These are phyloP conservation scores for Eucommia ulmoides DNA, from an alignment of 257 asterid species.

Conservation along the genomic window DNA sequence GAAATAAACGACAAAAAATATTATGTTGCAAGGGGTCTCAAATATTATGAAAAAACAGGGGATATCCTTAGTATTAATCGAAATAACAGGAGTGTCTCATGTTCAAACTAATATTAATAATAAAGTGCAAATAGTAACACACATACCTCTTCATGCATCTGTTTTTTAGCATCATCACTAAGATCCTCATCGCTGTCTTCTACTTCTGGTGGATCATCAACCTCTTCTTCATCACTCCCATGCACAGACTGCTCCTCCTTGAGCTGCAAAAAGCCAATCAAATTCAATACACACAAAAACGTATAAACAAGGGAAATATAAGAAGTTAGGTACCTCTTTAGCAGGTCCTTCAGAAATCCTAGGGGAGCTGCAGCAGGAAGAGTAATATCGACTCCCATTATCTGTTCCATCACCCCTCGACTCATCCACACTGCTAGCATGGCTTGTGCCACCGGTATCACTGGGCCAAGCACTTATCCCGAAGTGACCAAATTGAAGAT, in stretches of 20 bases:
- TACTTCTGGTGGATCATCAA: constrained; percentile 59
- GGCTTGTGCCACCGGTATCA: constrained; percentile 88
- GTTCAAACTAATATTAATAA: no score
- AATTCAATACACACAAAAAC: neutral
- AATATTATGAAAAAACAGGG: no score
- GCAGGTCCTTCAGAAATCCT: constrained; percentile 69
- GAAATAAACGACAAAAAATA: no score
- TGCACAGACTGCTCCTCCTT: constrained; percentile 86
- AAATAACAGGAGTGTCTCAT: no score
- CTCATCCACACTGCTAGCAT: constrained; percentile 82
- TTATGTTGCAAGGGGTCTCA: no score
- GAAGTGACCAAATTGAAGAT: constrained; percentile 88
- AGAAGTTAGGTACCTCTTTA: constrained; percentile 51
- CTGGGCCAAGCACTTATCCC: constrained; percentile 94
- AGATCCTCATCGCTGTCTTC: constrained; percentile 91
- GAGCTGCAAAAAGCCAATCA: constrained; percentile 44
- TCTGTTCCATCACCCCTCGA: constrained; percentile 78
- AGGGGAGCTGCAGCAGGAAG: constrained; percentile 98
- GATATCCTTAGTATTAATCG: no score
- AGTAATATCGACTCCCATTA: constrained; percentile 64
- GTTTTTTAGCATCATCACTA: constrained; percentile 43
- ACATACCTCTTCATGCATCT: constrained; percentile 37
- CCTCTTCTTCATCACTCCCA: constrained; percentile 97
- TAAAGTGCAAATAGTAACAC: no score
- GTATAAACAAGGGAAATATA: neutral